These are phyloP conservation scores for Apostasia shenzhenica DNA, from an alignment of 106 monocot species.

Conservation along the genomic window DNA sequence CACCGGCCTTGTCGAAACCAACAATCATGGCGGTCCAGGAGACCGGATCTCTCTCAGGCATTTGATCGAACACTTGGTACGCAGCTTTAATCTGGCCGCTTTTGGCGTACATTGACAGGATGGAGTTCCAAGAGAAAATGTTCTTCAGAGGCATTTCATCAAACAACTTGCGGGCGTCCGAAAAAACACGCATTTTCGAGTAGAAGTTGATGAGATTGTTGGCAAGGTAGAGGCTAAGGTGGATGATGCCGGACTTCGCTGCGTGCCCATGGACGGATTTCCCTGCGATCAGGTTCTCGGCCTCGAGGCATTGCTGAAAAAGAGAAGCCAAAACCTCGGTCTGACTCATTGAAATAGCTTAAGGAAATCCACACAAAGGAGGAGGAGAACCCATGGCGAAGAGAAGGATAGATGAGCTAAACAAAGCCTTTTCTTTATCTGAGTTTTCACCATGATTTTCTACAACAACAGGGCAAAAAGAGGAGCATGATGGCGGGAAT, in stretches of 20 bases:
- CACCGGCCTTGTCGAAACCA: conserved; percentile 44
- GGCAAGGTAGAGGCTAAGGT: conserved; percentile 34
- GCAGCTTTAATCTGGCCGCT: conserved; percentile 25
- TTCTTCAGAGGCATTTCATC: conserved; percentile 58
- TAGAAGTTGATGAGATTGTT: conserved; percentile 86
- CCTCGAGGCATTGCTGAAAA: conserved; percentile 23
- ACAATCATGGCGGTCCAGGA: conserved; percentile 83
- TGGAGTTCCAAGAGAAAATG: conserved; percentile 73
- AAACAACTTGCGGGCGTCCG: conserved; percentile 52
- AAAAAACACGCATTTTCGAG: conserved; percentile 18
- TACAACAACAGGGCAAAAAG: no score
- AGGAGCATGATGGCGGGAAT: no score
- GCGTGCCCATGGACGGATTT: conserved; percentile 47
- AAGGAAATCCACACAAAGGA: no score
- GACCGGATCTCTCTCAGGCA: conserved; percentile 76
- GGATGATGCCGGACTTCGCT: conserved; percentile 53
- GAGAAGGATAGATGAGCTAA: no score
- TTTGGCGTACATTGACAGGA: conserved; percentile 69
- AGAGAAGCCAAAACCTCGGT: conserved; percentile 21
- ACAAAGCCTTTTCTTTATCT: no score
- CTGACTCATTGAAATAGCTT: conserved; percentile 2
- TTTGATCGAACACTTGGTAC: conserved; percentile 36
- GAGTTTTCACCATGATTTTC: no score
- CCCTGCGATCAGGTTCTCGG: conserved; percentile 14
- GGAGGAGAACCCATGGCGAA: no score